Conservation (phyloP, 1,284 basidiomycete genomes). For the Neolentinus lepideus region DNA sequence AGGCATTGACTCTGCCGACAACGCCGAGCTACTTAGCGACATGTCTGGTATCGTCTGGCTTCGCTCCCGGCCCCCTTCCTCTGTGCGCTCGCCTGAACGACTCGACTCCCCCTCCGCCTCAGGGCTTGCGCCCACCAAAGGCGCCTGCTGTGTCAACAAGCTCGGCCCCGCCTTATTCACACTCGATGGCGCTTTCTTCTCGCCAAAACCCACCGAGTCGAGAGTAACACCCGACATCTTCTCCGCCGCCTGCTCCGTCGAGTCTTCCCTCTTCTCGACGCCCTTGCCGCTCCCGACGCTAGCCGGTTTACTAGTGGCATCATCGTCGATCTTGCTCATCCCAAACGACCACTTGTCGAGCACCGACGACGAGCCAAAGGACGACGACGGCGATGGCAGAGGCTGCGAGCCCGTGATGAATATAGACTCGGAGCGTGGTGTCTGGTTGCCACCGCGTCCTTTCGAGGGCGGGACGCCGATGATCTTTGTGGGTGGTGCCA, state of each 20-base stretch:
- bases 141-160: conserved; percentile 75
- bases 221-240: conserved; percentile 65
- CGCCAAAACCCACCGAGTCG: conserved; percentile 37
- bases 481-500: conserved; percentile 64
- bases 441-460: conserved; percentile 95
- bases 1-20: conserved; percentile 27
- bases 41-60: conserved; percentile 5
- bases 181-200: conserved; percentile 37
- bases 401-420: conserved; percentile 96
- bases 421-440: conserved; percentile 81
- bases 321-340: conserved; percentile 75
- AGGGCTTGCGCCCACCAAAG: too few species aligned
- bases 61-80: neutral
- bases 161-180: conserved; percentile 59
- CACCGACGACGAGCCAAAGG: conserved; percentile 70
- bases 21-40: conserved; percentile 29
- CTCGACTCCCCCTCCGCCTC: conserved; percentile 8
- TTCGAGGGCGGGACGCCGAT: conserved; percentile 95
- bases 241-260: conserved; percentile 44
- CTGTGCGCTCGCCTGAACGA: conserved; percentile 6
- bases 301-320: conserved; percentile 19
- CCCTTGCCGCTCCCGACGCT: conserved; percentile 14
- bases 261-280: conserved; percentile 22
- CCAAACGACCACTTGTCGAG: conserved; percentile 90
- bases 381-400: conserved; percentile 73